Conservation (phyloP, 805 yeast genomes). For the Nakazawaea holstii region DNA sequence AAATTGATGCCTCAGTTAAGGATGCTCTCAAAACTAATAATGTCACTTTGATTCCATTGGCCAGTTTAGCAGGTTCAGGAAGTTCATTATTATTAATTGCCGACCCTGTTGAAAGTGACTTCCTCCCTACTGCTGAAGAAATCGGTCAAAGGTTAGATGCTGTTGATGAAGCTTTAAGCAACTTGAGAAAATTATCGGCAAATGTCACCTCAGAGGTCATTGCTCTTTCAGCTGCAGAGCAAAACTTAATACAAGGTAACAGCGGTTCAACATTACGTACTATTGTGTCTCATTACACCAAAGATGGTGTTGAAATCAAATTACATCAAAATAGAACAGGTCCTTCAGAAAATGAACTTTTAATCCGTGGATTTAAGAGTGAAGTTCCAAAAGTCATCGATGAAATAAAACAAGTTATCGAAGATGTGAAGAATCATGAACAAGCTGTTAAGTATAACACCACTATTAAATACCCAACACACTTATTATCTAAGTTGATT, state of each 20-base stretch:
- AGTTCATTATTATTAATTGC: constrained; percentile 51
- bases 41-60: constrained; percentile 57
- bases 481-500: constrained; percentile 70
- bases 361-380: constrained; percentile 62
- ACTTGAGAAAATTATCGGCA: constrained; percentile 53
- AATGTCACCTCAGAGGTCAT: constrained; percentile 47
- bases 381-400: constrained; percentile 52
- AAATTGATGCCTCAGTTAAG: constrained; percentile 37
- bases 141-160: constrained; percentile 45
- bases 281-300: constrained; percentile 25
- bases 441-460: constrained; percentile 34
- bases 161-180: constrained; percentile 50
- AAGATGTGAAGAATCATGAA: constrained; percentile 35
- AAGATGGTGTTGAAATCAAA: constrained; percentile 35
- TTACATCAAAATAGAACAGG: constrained; percentile 39
- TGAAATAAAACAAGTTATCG: constrained; percentile 49
- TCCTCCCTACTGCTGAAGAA: constrained; percentile 64
- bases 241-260: constrained; percentile 57
- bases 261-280: constrained; percentile 48
- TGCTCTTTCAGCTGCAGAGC: constrained; percentile 48
- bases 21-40: constrained; percentile 37
- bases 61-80: constrained; percentile 38
- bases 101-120: constrained; percentile 54
- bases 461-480: constrained; percentile 57
- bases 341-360: constrained; percentile 44